Evolutionary conservation across 2,329 filamentous ascomycete genomes (phyloP).

Genomic region (Thelonectria discophora): DNA sequence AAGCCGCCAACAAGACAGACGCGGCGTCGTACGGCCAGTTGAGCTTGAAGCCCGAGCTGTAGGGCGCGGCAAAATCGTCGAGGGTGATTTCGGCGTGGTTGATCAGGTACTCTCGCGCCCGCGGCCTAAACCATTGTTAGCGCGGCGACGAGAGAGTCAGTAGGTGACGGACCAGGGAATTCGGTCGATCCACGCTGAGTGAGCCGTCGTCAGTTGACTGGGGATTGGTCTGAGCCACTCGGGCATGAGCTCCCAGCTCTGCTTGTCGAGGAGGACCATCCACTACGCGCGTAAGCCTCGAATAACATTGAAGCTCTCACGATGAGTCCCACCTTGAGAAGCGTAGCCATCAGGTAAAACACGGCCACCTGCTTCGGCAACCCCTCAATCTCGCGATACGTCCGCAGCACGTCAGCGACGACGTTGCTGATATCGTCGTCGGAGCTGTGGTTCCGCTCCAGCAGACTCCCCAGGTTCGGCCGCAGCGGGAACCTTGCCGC

Average conservation of each 20-base stretch:
- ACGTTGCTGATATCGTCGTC: conserved; percentile 46
- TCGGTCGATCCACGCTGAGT: conserved; percentile 46
- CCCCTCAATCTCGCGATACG: conserved; percentile 44
- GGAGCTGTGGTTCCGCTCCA: conserved; percentile 36
- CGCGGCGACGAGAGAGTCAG: background rate
- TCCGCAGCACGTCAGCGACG: conserved; percentile 43
- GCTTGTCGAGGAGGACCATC: conserved; percentile 43
- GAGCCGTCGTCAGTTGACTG: conserved; percentile 39
- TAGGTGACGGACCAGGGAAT: conserved; percentile 40
- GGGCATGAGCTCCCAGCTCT: conserved; percentile 44
- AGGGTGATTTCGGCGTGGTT: conserved; percentile 43
- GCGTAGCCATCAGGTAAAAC: conserved; percentile 43
- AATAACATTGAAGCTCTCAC: background rate
- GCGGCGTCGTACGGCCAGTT: conserved; percentile 45
- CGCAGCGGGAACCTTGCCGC: conserved; percentile 30
- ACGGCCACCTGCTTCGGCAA: conserved; percentile 45
- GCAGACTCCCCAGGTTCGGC: conserved; percentile 39
- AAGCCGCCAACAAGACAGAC: conserved; percentile 37
- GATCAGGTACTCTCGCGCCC: conserved; percentile 43
- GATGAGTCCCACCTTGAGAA: conserved; percentile 39
- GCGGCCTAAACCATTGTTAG: conserved; percentile 36
- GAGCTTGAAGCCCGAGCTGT: conserved; percentile 45
- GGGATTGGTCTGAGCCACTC: conserved; percentile 43
- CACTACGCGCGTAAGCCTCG: conserved; percentile 33
- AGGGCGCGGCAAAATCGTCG: conserved; percentile 44